Evolutionary conservation across 1,284 basidiomycete genomes (phyloP).

Genomic region (Porodaedalea pini): DNA sequence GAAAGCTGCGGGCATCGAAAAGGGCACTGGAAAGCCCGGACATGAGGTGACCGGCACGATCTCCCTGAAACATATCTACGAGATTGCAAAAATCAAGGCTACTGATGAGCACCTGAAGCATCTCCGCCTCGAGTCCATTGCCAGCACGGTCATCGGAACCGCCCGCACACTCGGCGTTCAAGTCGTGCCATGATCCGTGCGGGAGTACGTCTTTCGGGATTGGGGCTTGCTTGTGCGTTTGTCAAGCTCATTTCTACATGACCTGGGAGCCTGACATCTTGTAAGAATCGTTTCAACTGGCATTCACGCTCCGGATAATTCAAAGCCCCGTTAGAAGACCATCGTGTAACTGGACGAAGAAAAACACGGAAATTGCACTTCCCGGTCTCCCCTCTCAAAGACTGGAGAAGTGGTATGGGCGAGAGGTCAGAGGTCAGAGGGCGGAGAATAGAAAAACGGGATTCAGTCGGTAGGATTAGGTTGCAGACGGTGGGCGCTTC

Average conservation of each 20-base stretch:
- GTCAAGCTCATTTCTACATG: too few relatives aligned
- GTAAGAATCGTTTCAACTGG: neutral
- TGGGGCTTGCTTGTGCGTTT: constrained; percentile 2
- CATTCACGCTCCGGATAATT: too few relatives aligned
- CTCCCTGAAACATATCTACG: constrained; percentile 95
- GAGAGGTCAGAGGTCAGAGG: neutral
- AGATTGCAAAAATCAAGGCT: constrained; percentile 97
- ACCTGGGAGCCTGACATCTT: neutral
- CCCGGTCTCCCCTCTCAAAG: too few relatives aligned
- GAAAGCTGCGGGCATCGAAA: constrained; percentile 87
- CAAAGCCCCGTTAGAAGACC: neutral
- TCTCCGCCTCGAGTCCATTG: constrained; percentile 79
- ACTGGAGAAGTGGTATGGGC: neutral
- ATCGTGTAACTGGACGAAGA: too few relatives aligned
- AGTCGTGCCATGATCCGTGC: constrained; percentile 70
- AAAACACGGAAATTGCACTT: too few relatives aligned
- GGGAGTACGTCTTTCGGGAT: neutral
- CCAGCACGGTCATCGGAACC: constrained; percentile 83
- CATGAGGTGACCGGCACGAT: constrained; percentile 78
- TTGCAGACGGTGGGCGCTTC: neutral
- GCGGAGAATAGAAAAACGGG: neutral
- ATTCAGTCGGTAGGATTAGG: neutral
- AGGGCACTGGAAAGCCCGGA: constrained; percentile 80
- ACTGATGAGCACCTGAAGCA: constrained; percentile 86
- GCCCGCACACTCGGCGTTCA: constrained; percentile 83